Base-by-base conservation (phyloP, 306 rosid genomes). In the Bauhinia variegata region DNA sequence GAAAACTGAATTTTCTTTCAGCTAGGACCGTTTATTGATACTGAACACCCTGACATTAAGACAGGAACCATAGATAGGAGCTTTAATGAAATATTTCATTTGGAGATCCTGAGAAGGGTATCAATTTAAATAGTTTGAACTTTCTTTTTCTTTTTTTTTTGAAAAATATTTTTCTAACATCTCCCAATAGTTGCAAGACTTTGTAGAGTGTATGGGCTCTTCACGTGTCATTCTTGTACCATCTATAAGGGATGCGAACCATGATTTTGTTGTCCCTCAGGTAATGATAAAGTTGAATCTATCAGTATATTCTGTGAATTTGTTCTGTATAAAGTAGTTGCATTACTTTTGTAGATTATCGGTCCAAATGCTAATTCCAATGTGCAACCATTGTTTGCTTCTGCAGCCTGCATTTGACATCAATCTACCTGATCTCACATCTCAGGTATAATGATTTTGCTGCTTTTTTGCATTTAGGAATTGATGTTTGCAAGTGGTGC, bases 1-100 rank as follows among this genome's bases (percentile, higher is more conserved):
- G 47, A 79, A n/a, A 12, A 23, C 54, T 68, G 55, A 16, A 67
- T 65, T 79, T 67, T 73, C 36, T 68, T 18, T 54, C 87, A 93
- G 99, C 79, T 93, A 49, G 99, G 99, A 52, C 99, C 99, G 52
- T 93, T 88, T 85, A 48, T 90, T 59, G 99, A 93, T 78, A 74
- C 96, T 18, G 99, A 90, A 66, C 97, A 88, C 82, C 87, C 92
- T 12, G 95, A 90, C 57, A 65, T 90, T 75, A 91, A 88, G 86
- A 93, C 72, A 65, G 97, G 97, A 77, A 90, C 85, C 1, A 68
- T 60, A 1, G 84, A 86, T 68, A 86, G 61, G 85, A 85, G 75
- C 77, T 93, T 84, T 77, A 90, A 90, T 74, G 97, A 90, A 65
- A 79, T 93, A 65, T 93, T 93, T 70, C 82, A 63, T 8, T 19